These are phyloP conservation scores for Apiospora kogelbergensis DNA, from an alignment of 2,329 filamentous ascomycete genomes.

Conservation along the genomic window DNA sequence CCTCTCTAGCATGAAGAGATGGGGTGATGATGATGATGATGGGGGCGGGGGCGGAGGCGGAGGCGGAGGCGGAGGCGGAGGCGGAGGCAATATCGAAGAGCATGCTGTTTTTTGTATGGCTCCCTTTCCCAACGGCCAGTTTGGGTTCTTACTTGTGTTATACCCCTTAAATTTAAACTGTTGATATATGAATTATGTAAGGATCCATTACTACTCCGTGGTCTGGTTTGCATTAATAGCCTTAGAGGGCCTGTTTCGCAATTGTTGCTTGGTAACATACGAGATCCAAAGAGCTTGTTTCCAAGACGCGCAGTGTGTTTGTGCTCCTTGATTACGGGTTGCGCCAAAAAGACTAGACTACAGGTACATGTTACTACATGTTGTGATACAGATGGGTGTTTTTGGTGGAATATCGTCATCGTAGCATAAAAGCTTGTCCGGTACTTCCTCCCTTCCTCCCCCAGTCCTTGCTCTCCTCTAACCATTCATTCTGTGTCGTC, in stretches of 20 bases:
- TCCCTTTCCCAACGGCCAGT: neutral
- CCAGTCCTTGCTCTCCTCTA: too few species aligned
- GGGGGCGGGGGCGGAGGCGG: neutral
- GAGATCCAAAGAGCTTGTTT: too few species aligned
- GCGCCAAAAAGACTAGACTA: neutral
- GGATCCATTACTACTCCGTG: neutral
- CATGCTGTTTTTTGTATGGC: neutral
- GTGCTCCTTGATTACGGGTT: neutral
- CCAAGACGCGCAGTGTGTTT: neutral
- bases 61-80: neutral
- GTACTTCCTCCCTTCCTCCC: neutral
- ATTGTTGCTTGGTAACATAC: neutral
- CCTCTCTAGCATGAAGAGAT: neutral
- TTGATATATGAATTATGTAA: neutral
- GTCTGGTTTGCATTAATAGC: neutral
- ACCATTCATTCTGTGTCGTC: neutral
- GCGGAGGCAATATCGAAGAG: neutral
- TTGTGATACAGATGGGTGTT: neutral
- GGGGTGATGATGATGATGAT: neutral
- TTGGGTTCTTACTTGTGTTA: constrained; percentile 6
- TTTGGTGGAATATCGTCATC: neutral
- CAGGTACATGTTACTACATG: constrained; percentile 1
- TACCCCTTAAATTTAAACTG: constrained; percentile 8
- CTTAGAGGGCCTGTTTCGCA: neutral
- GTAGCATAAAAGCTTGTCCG: neutral